phyloP scores from a whole-genome alignment of 345 rosid species.

The Citrus medica region DNA sequence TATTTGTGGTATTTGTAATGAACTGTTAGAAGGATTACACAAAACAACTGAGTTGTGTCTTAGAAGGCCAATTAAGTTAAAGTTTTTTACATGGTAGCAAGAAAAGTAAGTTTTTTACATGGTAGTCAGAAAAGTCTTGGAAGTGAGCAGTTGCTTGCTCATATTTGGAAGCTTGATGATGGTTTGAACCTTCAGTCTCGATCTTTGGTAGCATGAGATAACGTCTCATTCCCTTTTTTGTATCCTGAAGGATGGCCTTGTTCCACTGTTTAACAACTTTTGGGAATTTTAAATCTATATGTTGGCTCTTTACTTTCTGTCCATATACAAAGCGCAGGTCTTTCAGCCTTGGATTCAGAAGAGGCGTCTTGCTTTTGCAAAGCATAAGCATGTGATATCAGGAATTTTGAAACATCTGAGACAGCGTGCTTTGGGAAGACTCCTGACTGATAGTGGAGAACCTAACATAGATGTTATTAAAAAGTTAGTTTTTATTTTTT shows the following conservation, averaged over 20 bases:
- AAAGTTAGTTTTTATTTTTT: constrained; percentile 37
- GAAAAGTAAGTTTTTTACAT: not conserved
- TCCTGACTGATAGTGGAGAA: constrained; percentile 56
- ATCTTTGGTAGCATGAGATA: too few relatives aligned
- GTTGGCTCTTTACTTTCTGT: constrained; percentile 15
- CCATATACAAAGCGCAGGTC: constrained; percentile 27
- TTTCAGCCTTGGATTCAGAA: constrained; percentile 91
- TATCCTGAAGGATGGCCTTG: not conserved
- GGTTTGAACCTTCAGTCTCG: not conserved
- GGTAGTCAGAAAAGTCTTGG: not conserved
- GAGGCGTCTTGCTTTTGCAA: constrained; percentile 67
- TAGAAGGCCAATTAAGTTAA: not conserved
- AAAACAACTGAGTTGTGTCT: not conserved
- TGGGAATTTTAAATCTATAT: not conserved
- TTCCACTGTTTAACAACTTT: not conserved
- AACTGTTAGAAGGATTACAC: not conserved
- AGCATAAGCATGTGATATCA: constrained; percentile 74
- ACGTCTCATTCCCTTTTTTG: not conserved
- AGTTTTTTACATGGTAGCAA: not conserved
- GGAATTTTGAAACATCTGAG: constrained; percentile 66
- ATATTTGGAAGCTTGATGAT: not conserved
- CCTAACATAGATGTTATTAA: constrained; percentile 42
- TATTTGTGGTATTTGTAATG: not conserved
- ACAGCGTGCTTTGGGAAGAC: constrained; percentile 63
- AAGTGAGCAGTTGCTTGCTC: not conserved